Conservation (phyloP, 305 asterid species). For the Withania somnifera region DNA sequence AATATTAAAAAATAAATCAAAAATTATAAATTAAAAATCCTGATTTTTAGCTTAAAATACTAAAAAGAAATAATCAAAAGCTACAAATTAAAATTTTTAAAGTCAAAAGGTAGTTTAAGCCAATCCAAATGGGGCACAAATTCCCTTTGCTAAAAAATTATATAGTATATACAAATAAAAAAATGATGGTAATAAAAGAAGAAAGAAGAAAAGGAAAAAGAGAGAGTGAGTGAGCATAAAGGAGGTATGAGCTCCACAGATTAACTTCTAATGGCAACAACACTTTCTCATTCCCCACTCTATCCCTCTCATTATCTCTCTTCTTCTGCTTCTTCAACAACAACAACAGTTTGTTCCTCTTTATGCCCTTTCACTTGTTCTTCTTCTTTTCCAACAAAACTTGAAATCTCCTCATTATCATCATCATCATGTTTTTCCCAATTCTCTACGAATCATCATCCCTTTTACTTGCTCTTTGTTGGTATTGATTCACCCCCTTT, state of each 20-base stretch:
- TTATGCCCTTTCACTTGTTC: constrained; percentile 4
- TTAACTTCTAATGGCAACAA: constrained; percentile 14
- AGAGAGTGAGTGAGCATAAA: not conserved
- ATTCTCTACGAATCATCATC: constrained; percentile 13
- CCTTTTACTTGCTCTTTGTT: constrained; percentile 53
- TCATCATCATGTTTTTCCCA: constrained; percentile 27
- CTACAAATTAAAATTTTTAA: too few species aligned
- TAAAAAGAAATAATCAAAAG: too few species aligned
- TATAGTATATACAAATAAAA: too few species aligned
- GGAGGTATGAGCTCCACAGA: constrained; percentile 16
- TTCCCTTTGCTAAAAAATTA: too few species aligned
- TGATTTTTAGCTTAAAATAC: too few species aligned
- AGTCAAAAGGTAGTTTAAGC: too few species aligned
- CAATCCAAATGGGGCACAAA: too few species aligned
- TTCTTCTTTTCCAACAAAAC: constrained; percentile 7
- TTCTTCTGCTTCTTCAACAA: constrained; percentile 24
- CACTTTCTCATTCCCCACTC: constrained; percentile 13
- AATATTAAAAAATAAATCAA: too few species aligned
- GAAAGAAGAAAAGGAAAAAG: too few species aligned
- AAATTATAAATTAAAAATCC: too few species aligned
- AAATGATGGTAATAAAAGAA: too few species aligned
- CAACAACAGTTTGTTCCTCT: constrained; percentile 17
- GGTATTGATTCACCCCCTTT: constrained; percentile 41
- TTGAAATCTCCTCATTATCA: constrained; percentile 9
- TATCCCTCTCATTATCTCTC: constrained; percentile 5